Evolutionary conservation across 441 rosid species (phyloP), one percentile per base, ranked within the genome.

Genomic region (Erodium texanum): DNA sequence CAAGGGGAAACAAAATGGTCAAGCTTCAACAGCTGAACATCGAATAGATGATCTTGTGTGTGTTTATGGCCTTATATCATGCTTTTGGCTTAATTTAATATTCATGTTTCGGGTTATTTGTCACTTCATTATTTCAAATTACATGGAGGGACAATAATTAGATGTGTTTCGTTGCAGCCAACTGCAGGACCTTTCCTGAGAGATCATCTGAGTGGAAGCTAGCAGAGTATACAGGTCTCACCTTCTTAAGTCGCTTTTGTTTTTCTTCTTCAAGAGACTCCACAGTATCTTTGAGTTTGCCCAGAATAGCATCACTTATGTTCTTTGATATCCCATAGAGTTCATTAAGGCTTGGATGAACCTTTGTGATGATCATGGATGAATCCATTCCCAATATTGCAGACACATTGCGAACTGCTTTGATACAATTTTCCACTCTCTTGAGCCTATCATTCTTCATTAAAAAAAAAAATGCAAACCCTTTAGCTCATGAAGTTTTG

Each of bases 281-380:
- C 72, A 92, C 93, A 1, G 96, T 90, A 78, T 78, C 81, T 71
- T 83, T 81, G 70, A 94, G 99, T 74, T 88, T 90, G 59, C 77
- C 88, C 77, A 92, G 79, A 76, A 94, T 89, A 70, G 78, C 68
- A 63, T 94, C 98, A 43, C 99, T 88, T 64, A 94, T 92, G 82
- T 90, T 92, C 73, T 90, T 94, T 52, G 97, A 89, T 79, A 92
- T 87, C 59, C 99, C 97, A 74, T 89, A 91, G 72, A 88, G 73
- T 68, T 92, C 97, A 68, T 88, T 94, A 75, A 94, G 74, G 79
- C 86, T 94, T 66, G 99, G 97, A 70, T 94, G 98, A 66, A 94
- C 92, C 78, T 94, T 94, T 66, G 99, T 94, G 75, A 94, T 84
- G 71, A 88, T 92, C 91, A 86, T 92, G 59, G 99, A 92, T 66